phyloP scores from a whole-genome alignment of 805 yeast species.

The Candida parachauliodes region DNA sequence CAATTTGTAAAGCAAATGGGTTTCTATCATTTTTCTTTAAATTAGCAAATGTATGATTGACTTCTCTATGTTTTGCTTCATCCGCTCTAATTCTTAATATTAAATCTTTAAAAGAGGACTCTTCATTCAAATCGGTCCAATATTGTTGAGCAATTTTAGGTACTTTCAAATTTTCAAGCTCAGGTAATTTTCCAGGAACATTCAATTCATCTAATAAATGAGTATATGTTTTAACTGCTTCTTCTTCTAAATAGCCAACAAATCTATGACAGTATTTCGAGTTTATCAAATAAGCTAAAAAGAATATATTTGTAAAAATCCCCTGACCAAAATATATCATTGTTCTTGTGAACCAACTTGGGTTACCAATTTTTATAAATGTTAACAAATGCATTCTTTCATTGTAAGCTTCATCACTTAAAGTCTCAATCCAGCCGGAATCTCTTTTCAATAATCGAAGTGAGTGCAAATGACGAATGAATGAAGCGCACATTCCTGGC shows the following conservation, averaged over 20 bases:
- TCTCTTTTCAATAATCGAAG: conserved; percentile 60
- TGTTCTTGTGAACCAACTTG: conserved; percentile 52
- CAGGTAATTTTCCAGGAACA: conserved; percentile 47
- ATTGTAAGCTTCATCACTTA: conserved; percentile 72
- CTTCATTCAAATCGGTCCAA: conserved; percentile 52
- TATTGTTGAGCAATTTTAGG: conserved; percentile 62
- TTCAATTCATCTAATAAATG: conserved; percentile 53
- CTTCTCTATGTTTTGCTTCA: conserved; percentile 77
- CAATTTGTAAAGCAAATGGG: conserved; percentile 55
- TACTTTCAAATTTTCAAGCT: conserved; percentile 40
- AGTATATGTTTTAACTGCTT: conserved; percentile 67
- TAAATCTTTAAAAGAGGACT: conserved; percentile 56
- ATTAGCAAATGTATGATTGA: conserved; percentile 73
- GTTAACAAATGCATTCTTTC: conserved; percentile 76
- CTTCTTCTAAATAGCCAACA: conserved; percentile 77
- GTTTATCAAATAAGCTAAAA: conserved; percentile 51
- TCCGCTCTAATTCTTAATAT: conserved; percentile 66
- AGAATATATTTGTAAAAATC: conserved; percentile 63
- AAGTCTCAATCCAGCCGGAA: conserved; percentile 71
- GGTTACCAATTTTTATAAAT: conserved; percentile 60
- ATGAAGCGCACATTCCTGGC: conserved; percentile 78
- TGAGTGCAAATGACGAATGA: conserved; percentile 64
- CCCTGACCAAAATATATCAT: conserved; percentile 66
- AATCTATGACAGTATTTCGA: conserved; percentile 71
- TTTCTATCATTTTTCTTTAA: conserved; percentile 56